Percentiles rank a stretch among this genome's conserved stretches.
phyloP scores from a whole-genome alignment of 2,329 filamentous ascomycete species.

The Seiridium cupressi region DNA sequence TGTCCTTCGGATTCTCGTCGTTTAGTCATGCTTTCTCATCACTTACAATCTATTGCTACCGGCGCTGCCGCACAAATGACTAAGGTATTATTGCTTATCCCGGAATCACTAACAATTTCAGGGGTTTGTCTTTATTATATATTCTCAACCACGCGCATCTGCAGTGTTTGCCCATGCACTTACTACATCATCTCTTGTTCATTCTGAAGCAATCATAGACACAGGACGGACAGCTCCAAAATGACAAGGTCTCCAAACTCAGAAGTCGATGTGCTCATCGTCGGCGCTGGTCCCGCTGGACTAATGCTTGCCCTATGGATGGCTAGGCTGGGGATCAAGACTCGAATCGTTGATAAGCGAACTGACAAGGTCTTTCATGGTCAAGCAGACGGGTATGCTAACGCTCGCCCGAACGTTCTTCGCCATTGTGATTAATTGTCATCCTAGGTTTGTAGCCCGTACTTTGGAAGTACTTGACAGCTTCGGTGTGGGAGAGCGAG shows the following conservation, averaged over 20 bases:
- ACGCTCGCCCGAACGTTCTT: too few relatives aligned
- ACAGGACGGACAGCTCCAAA: neutral
- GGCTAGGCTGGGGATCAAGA: slow-evolving; percentile 35
- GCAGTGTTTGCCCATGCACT: neutral
- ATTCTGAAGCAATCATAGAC: too few relatives aligned
- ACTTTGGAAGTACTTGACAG: slow-evolving; percentile 73
- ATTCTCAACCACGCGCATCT: neutral
- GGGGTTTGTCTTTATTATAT: too few relatives aligned
- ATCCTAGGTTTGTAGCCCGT: slow-evolving; percentile 52
- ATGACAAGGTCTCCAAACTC: slow-evolving; percentile 6
- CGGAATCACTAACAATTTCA: neutral
- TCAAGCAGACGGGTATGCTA: slow-evolving; percentile 40
- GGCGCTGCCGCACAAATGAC: neutral
- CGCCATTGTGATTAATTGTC: neutral
- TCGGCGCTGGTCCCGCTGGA: slow-evolving; percentile 39
- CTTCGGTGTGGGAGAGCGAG: slow-evolving; percentile 64
- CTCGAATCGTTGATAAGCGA: slow-evolving; percentile 46
- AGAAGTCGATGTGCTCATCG: slow-evolving; percentile 30
- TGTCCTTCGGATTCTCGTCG: neutral
- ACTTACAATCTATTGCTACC: neutral
- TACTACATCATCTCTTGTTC: too few relatives aligned
- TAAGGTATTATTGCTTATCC: neutral
- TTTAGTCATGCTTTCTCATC: slow-evolving; percentile 4
- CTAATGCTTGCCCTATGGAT: slow-evolving; percentile 44
- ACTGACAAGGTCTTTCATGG: slow-evolving; percentile 36